Percentiles rank a stretch among this genome's conserved stretches.
Conservation (phyloP, 768 basidiomycete genomes). For the Pisolithus microcarpus region DNA sequence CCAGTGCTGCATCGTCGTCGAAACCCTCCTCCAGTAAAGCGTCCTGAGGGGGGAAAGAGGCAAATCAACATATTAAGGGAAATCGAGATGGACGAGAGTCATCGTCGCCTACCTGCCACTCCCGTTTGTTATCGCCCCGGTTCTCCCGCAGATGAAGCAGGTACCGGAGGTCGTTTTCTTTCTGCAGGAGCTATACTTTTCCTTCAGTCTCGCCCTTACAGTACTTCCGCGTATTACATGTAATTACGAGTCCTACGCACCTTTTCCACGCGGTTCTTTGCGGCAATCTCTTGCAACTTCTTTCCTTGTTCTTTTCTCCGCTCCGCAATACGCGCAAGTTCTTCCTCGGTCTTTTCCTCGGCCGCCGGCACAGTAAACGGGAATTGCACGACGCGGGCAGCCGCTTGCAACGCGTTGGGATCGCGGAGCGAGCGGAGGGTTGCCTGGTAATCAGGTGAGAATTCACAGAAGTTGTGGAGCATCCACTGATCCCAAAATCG, state of each 20-base stretch:
- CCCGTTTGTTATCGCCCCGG: constrained; percentile 54
- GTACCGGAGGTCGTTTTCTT: constrained; percentile 67
- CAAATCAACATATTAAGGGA: background rate
- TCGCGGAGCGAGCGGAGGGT: constrained; percentile 63
- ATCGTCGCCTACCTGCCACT: constrained; percentile 56
- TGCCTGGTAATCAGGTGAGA: constrained; percentile 67
- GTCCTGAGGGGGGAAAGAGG: constrained; percentile 29
- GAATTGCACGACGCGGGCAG: constrained; percentile 79
- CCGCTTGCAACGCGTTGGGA: constrained; percentile 54
- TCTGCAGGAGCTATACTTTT: constrained; percentile 51
- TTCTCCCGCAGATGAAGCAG: constrained; percentile 59
- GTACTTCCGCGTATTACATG: background rate
- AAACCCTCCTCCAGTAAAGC: constrained; percentile 63
- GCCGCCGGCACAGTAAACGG: constrained; percentile 58
- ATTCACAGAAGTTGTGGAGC: constrained; percentile 79
- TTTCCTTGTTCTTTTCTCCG: constrained; percentile 79
- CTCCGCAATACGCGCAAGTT: constrained; percentile 70
- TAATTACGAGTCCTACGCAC: constrained; percentile 29
- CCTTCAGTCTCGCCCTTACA: background rate
- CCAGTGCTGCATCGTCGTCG: constrained; percentile 70
- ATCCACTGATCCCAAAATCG: constrained; percentile 60
- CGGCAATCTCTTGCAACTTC: constrained; percentile 86
- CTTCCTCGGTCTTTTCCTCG: constrained; percentile 90
- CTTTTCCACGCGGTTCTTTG: constrained; percentile 80
- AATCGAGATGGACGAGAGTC: background rate